These are phyloP conservation scores for Ceratobasidium sp. DNA, from an alignment of 1,284 basidiomycete species.

Conservation along the genomic window DNA sequence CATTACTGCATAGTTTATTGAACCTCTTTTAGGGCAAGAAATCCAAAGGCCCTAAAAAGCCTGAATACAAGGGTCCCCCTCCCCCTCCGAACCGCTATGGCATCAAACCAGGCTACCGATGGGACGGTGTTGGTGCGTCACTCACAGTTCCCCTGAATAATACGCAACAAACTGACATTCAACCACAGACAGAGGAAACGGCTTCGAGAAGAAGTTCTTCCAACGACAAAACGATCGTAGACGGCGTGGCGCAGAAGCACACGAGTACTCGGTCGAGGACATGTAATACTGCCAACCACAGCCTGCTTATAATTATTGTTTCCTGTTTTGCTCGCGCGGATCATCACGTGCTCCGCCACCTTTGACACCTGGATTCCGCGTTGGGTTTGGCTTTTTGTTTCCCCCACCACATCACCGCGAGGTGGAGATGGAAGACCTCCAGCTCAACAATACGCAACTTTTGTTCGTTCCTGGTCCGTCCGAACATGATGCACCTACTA, in stretches of 20 bases:
- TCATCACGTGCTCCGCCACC: slow-evolving; percentile 18
- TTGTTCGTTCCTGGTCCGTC: slow-evolving; percentile 31
- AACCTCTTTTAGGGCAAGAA: slow-evolving; percentile 67
- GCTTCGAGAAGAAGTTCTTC: slow-evolving; percentile 93
- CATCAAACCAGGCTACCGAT: slow-evolving; percentile 94
- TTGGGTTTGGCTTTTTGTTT: slow-evolving; percentile 35
- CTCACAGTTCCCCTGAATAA: neutral
- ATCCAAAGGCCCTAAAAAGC: slow-evolving; percentile 77
- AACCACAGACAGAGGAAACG: slow-evolving; percentile 83
- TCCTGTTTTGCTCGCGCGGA: slow-evolving; percentile 3
- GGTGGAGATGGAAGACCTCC: slow-evolving; percentile 40
- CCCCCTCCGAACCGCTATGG: slow-evolving; percentile 95
- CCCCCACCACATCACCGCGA: slow-evolving; percentile 37
- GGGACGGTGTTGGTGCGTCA: slow-evolving; percentile 92
- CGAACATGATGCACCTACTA: slow-evolving; percentile 20
- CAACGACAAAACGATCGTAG: slow-evolving; percentile 80
- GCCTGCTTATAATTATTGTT: slow-evolving; percentile 40
- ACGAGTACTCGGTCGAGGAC: slow-evolving; percentile 88
- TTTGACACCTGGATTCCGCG: slow-evolving; percentile 40
- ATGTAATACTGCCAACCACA: slow-evolving; percentile 65
- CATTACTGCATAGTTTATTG: slow-evolving; percentile 25
- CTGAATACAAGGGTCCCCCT: slow-evolving; percentile 86
- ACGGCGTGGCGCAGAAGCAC: slow-evolving; percentile 74
- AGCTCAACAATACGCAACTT: slow-evolving; percentile 39
- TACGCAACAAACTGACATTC: neutral